Evolutionary conservation across 2,329 filamentous ascomycete genomes (phyloP).

Genomic region (Ceratocystiopsis minuta): DNA sequence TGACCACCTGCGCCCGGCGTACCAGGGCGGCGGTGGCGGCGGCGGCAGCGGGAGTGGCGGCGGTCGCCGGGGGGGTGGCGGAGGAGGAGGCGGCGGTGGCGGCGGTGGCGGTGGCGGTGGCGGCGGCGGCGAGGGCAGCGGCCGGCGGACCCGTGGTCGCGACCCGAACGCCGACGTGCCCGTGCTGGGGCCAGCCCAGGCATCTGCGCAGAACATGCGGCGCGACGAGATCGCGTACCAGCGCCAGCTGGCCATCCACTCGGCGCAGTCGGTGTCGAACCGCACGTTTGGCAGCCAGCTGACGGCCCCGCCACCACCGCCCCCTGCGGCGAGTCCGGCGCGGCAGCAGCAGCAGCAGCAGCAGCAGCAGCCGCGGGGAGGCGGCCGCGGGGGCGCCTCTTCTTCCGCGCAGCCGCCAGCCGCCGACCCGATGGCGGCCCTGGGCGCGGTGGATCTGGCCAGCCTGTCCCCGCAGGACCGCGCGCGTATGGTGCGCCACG

Average conservation of each 20-base stretch:
- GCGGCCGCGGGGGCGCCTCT: no score
- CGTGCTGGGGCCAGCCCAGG: conserved; percentile 39
- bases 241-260: conserved; percentile 79
- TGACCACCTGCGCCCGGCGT: conserved; percentile 50
- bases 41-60: conserved; percentile 22
- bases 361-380: background rate
- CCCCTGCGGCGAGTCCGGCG: background rate
- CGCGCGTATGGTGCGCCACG: conserved; percentile 62
- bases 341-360: background rate
- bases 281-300: conserved; percentile 76
- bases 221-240: conserved; percentile 85
- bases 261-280: conserved; percentile 59
- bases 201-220: conserved; percentile 58
- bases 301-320: conserved; percentile 30
- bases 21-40: conserved; percentile 39
- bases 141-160: conserved; percentile 42
- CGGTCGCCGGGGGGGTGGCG: conserved; percentile 18
- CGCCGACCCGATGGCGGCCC: conserved; percentile 26
- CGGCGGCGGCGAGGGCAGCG: conserved; percentile 23
- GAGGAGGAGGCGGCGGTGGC: conserved; percentile 16
- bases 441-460: conserved; percentile 30
- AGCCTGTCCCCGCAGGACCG: conserved; percentile 58
- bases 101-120: conserved; percentile 15
- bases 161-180: conserved; percentile 68
- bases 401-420: background rate